Conservation (phyloP, 2,329 filamentous ascomycete genomes). For the Aspergillus clavatus region DNA sequence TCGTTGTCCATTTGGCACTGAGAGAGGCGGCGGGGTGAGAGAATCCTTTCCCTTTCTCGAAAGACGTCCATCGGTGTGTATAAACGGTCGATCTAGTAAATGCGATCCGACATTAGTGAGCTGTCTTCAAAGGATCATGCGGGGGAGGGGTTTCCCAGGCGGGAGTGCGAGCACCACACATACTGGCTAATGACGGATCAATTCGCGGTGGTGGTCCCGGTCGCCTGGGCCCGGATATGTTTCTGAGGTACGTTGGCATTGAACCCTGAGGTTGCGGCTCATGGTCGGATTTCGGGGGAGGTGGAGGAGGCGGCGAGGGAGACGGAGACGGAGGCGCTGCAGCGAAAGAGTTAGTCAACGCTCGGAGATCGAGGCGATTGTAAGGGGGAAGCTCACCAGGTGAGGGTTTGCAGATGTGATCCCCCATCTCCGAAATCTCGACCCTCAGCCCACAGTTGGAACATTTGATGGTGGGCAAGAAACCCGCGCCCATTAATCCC, state of each 20-base stretch:
- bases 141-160: background rate
- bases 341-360: constrained; percentile 5
- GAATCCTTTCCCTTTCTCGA: constrained; percentile 53
- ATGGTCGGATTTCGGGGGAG: constrained; percentile 25
- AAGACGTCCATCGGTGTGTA: constrained; percentile 53
- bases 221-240: constrained; percentile 35
- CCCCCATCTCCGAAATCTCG: constrained; percentile 79
- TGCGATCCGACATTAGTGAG: constrained; percentile 2
- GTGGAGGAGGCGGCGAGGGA: constrained; percentile 21
- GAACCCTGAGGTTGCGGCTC: constrained; percentile 7
- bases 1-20: constrained; percentile 47
- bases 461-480: constrained; percentile 82
- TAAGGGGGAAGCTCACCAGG: constrained; percentile 30
- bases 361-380: constrained; percentile 5
- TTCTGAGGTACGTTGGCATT: constrained; percentile 18
- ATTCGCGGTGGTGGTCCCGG: constrained; percentile 50
- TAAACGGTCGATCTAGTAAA: constrained; percentile 37
- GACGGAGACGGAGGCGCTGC: constrained; percentile 4
- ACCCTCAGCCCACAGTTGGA: constrained; percentile 73
- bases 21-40: constrained; percentile 59
- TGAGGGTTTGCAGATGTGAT: constrained; percentile 63
- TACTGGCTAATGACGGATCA: constrained; percentile 56
- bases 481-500: constrained; percentile 54
- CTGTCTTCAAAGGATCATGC: background rate
- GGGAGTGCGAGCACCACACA: constrained; percentile 24